These are phyloP conservation scores for Actinomortierella ambigua DNA, from an alignment of 371 early-diverging fungal genomes.

Conservation along the genomic window DNA sequence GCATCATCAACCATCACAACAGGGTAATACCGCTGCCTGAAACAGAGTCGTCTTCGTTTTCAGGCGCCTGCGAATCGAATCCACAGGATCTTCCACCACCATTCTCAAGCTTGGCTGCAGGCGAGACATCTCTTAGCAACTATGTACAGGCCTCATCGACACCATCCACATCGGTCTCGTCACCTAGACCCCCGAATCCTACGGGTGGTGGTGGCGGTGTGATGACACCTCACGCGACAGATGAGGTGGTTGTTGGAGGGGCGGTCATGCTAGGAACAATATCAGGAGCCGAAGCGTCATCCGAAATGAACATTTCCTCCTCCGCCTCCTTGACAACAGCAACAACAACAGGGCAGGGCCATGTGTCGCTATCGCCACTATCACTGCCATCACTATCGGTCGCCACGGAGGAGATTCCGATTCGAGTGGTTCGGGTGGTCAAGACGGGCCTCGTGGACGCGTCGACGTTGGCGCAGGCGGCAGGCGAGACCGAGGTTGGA, in stretches of 20 bases:
- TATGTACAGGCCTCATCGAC: no score
- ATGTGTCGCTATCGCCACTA: conserved; percentile 2
- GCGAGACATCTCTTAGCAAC: no score
- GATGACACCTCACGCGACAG: no score
- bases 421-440: conserved; percentile 42
- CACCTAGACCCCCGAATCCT: no score
- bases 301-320: no score
- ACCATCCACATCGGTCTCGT: no score
- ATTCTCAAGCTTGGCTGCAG: background rate
- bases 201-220: no score
- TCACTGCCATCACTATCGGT: conserved; percentile 10
- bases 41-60: background rate
- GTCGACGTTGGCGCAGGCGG: conserved; percentile 40
- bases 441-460: conserved; percentile 38
- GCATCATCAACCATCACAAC: no score
- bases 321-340: background rate
- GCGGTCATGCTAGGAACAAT: no score
- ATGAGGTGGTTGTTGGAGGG: no score
- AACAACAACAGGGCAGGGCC: background rate
- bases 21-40: background rate
- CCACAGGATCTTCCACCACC: background rate
- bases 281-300: no score
- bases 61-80: background rate
- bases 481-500: conserved; percentile 36
- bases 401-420: conserved; percentile 42